Conservation (phyloP, 768 basidiomycete species). For the Daedalea quercina region DNA sequence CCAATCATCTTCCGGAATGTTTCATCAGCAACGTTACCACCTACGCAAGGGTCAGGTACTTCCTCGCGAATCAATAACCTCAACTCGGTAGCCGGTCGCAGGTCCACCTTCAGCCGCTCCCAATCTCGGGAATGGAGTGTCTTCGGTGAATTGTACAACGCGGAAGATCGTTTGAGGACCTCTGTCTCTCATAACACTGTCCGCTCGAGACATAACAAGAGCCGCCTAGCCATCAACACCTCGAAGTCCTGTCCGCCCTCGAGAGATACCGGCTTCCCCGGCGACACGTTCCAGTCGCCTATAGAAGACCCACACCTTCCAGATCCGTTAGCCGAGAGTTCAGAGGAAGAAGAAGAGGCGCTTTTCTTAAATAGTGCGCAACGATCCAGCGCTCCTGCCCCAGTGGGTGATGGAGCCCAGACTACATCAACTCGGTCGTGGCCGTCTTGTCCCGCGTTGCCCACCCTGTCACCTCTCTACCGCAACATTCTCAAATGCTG, state of each 20-base stretch:
- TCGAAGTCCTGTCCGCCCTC: neutral
- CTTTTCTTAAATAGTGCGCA: neutral
- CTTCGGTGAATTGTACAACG: conserved; percentile 69
- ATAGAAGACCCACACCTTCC: neutral
- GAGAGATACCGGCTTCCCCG: neutral
- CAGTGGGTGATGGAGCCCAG: neutral
- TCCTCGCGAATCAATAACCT: conserved; percentile 10
- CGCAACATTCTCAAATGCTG: conserved; percentile 87
- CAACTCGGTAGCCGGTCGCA: conserved; percentile 3
- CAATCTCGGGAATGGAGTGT: conserved; percentile 46
- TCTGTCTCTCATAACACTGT: neutral
- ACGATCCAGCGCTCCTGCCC: neutral
- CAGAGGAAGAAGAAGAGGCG: neutral
- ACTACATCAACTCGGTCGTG: neutral
- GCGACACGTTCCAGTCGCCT: neutral
- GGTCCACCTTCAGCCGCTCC: conserved; percentile 1
- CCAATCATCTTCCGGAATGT: conserved; percentile 10
- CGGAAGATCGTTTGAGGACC: conserved; percentile 28
- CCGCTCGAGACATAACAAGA: conserved; percentile 5
- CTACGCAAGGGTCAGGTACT: conserved; percentile 2
- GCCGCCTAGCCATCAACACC: neutral
- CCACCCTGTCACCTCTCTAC: conserved; percentile 42
- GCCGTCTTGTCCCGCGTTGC: conserved; percentile 9
- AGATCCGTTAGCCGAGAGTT: neutral
- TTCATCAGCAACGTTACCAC: conserved; percentile 1